Conservation (phyloP, 148 eudicot species). For the Mesembryanthemum crystallinum region DNA sequence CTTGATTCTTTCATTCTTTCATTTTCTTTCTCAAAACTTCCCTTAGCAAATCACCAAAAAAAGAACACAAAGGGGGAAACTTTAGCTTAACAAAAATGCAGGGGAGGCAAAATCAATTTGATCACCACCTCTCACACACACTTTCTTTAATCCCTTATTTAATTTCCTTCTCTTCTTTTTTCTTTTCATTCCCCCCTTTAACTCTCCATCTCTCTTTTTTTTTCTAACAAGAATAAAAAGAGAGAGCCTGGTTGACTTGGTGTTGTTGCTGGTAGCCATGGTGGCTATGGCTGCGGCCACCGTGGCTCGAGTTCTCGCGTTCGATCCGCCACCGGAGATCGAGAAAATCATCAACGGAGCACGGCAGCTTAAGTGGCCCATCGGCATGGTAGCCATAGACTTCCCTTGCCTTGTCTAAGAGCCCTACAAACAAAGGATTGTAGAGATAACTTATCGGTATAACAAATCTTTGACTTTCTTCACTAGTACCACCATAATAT, state of each 20-base stretch:
- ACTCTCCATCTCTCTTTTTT: too few relatives aligned
- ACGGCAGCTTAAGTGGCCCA: slow-evolving; percentile 51
- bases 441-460: slow-evolving; percentile 52
- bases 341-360: slow-evolving; percentile 51
- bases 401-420: slow-evolving; percentile 48
- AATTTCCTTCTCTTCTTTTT: neutral
- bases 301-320: slow-evolving; percentile 19
- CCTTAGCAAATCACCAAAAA: neutral
- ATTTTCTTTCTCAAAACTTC: neutral
- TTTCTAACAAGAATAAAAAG: slow-evolving; percentile 30
- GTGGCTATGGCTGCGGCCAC: slow-evolving; percentile 7
- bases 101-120: slow-evolving; percentile 24
- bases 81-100: neutral
- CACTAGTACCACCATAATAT: neutral
- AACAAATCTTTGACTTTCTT: slow-evolving; percentile 3
- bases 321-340: slow-evolving; percentile 45
- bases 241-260: slow-evolving; percentile 14
- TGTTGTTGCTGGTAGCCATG: slow-evolving; percentile 25
- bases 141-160: neutral
- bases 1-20: too few relatives aligned
- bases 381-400: slow-evolving; percentile 44
- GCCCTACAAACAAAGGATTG: slow-evolving; percentile 39
- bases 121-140: slow-evolving; percentile 21
- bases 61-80: neutral
- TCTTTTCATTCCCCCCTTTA: too few relatives aligned